phyloP scores from a whole-genome alignment of 2,329 filamentous ascomycete genomes.

The Fusarium neocosmosporiellum region DNA sequence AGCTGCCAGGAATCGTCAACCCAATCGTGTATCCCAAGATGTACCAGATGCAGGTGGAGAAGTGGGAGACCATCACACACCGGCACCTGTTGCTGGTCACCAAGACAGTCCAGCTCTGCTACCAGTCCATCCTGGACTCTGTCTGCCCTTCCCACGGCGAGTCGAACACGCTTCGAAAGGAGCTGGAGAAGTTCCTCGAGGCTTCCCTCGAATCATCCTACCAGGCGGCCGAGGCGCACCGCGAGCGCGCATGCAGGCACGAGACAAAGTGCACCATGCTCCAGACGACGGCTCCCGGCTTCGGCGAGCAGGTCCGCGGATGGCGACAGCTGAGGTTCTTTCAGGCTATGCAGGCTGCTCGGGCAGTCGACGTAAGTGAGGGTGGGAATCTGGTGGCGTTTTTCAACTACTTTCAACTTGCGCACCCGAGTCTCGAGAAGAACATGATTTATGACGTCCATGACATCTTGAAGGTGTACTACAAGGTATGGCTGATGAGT shows the following conservation, averaged over 20 bases:
- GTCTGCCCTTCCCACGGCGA: conserved; percentile 32
- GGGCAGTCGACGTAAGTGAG: no score
- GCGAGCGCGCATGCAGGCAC: conserved; percentile 10
- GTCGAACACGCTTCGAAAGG: conserved; percentile 21
- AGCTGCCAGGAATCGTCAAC: conserved; percentile 49
- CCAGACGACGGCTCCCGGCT: conserved; percentile 39
- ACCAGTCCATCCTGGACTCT: conserved; percentile 18
- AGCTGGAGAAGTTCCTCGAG: conserved; percentile 19
- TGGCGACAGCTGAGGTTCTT: conserved; percentile 38
- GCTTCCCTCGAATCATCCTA: conserved; percentile 1
- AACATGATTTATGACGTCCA: conserved; percentile 50
- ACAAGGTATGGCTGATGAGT: conserved; percentile 41
- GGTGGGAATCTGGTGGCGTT: background rate
- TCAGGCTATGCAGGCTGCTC: background rate
- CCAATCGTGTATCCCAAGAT: conserved; percentile 45
- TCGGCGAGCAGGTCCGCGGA: conserved; percentile 32
- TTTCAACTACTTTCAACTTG: conserved; percentile 5
- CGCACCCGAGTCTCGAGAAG: conserved; percentile 23
- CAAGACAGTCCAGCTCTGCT: conserved; percentile 22
- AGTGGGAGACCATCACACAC: conserved; percentile 45
- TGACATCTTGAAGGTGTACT: conserved; percentile 52
- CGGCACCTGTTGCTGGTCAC: conserved; percentile 40
- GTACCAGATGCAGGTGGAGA: conserved; percentile 46
- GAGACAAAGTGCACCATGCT: conserved; percentile 24
- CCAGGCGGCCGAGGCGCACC: background rate